Base-by-base conservation (phyloP, 805 yeast genomes). In the Vanderwaltozyma tropicalis region DNA sequence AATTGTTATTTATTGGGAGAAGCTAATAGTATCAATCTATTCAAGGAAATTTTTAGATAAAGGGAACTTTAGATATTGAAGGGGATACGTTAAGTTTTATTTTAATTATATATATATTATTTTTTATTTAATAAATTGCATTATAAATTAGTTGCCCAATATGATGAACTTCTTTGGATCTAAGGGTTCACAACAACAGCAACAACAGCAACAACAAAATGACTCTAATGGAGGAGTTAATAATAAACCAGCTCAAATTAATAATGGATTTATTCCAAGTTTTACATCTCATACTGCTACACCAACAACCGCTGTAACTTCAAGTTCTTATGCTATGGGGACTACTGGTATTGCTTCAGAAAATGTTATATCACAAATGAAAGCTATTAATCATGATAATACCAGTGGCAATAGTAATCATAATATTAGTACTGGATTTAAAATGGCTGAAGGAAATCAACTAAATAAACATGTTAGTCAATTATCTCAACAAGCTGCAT, bases 261-360 rank as follows among this genome's bases (percentile, higher is more conserved):
- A 20, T 19, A 37, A 17, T 26, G 8, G 11, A 24, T 28, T 55
- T 52, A 17, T 53, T 61, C 27, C 62, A 13, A 62, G 54, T 35
- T 59, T 73, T 39, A 42, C 57, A 5, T 43, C 52, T 64, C 74
- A 44, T 66, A 65, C 74, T 1, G 66, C 76, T 1, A 66, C 76
- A 5, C 83, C 88, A 15, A 79, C 89, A 2, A 80, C 83, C 2
- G 87, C 87, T 0, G 59, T 80, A 9, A 68, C 77, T 34, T 72
- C 73, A 42, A 70, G 69, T 40, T 70, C 80, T 2, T 69, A 76
- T 57, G 88, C 74, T 1, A 72, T 78, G 57, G 88, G 87, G 2
- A 79, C 86, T 5, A 79, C 81, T 1, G 67, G 72, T 9, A 63
- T 62, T 33, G 55, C 65, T 3, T 61, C 52, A 3, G 65, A 49